phyloP scores from a whole-genome alignment of 495 filamentous ascomycete genomes.

The Talaromyces ruber region DNA sequence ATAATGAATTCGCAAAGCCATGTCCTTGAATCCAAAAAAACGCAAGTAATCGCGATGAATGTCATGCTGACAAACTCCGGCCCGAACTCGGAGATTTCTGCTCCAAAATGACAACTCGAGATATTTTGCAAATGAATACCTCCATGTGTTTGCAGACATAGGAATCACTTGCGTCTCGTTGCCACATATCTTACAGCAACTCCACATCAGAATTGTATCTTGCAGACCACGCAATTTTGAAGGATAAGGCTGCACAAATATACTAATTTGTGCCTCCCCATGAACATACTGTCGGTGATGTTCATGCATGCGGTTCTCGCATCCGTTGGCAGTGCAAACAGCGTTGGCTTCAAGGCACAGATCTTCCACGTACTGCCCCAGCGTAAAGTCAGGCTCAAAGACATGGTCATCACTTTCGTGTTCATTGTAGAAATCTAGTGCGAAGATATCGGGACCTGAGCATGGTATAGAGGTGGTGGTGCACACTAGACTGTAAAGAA shows the following conservation, averaged over 20 bases:
- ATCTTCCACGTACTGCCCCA: slow-evolving; percentile 95
- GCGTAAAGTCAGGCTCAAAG: slow-evolving; percentile 80
- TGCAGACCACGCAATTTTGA: slow-evolving; percentile 61
- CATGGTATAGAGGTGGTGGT: slow-evolving; percentile 88
- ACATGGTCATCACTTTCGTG: slow-evolving; percentile 53
- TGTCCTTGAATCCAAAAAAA: slow-evolving; percentile 82
- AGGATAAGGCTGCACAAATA: slow-evolving; percentile 71
- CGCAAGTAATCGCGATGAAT: slow-evolving; percentile 84
- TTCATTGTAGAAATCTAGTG: slow-evolving; percentile 87
- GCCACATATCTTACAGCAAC: slow-evolving; percentile 81
- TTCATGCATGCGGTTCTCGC: slow-evolving; percentile 81
- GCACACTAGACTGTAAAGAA: slow-evolving; percentile 91
- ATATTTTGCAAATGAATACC: slow-evolving; percentile 98
- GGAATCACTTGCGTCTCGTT: slow-evolving; percentile 82
- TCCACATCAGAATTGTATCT: slow-evolving; percentile 94
- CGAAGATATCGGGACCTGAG: slow-evolving; percentile 76
- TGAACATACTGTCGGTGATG: slow-evolving; percentile 98
- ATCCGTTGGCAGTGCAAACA: slow-evolving; percentile 73
- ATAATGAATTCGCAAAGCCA: slow-evolving; percentile 83
- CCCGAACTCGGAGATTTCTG: slow-evolving; percentile 66
- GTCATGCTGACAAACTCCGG: slow-evolving; percentile 85
- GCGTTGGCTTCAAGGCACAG: slow-evolving; percentile 67
- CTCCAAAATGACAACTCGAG: slow-evolving; percentile 96
- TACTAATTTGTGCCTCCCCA: slow-evolving; percentile 84
- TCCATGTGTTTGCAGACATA: slow-evolving; percentile 96